phyloP scores from a whole-genome alignment of 345 rosid genomes.

The Brassica rapa region DNA sequence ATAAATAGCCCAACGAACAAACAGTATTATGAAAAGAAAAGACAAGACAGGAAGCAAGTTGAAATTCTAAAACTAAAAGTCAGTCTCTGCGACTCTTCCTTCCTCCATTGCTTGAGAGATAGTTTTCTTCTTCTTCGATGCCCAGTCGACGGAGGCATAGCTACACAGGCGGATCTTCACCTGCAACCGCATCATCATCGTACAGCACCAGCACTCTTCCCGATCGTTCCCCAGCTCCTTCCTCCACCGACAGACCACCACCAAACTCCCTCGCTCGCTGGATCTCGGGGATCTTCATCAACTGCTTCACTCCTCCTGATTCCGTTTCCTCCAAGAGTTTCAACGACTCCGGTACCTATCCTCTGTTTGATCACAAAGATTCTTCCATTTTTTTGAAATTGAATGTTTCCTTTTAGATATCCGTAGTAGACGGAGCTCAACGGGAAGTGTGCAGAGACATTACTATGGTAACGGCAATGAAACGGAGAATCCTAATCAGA shows the following conservation, averaged over 20 bases:
- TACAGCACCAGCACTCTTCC: conserved; percentile 36
- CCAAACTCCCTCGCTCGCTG: conserved; percentile 49
- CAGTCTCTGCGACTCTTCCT: conserved; percentile 13
- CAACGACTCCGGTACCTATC: conserved; percentile 37
- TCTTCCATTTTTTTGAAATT: not conserved
- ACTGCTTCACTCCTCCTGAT: conserved; percentile 77
- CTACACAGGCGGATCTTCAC: conserved; percentile 47
- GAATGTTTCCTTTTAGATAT: conserved; percentile 9
- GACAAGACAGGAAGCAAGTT: not conserved
- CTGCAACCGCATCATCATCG: conserved; percentile 40
- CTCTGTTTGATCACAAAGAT: not conserved
- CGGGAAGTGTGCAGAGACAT: conserved; percentile 41
- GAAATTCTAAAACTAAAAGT: conserved; percentile 4
- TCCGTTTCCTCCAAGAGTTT: conserved; percentile 38
- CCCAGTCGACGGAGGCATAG: conserved; percentile 44
- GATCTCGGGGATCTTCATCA: conserved; percentile 56
- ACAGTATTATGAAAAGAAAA: not conserved
- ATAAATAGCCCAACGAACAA: not conserved
- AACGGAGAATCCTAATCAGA: conserved; percentile 45
- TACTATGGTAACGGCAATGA: conserved; percentile 31
- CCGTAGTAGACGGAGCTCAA: conserved; percentile 51
- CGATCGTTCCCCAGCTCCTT: conserved; percentile 37
- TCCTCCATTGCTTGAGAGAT: not conserved
- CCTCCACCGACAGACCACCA: conserved; percentile 43
- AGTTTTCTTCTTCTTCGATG: conserved; percentile 19